Conservation (phyloP, 768 basidiomycete genomes). For the Tubosaeta sp. region DNA sequence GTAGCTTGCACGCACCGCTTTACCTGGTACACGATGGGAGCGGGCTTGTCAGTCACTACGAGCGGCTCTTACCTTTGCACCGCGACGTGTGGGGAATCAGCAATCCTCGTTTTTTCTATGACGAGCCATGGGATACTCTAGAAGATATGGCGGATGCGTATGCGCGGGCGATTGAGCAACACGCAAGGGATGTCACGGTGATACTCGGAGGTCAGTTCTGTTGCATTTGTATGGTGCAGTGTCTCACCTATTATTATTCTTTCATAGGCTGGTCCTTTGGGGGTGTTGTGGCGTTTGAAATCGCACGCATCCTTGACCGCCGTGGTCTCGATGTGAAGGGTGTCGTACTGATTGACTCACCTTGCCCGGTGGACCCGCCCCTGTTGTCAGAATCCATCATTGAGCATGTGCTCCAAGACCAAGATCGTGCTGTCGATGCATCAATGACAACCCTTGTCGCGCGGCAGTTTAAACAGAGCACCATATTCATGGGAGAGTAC, state of each 20-base stretch:
- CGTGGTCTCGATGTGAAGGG: conserved; percentile 47
- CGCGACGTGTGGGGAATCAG: conserved; percentile 59
- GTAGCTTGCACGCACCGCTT: conserved; percentile 36
- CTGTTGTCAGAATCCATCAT: conserved; percentile 53
- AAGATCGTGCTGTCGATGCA: conserved; percentile 24
- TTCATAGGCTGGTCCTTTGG: conserved; percentile 74
- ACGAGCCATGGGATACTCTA: conserved; percentile 45
- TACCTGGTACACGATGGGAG: conserved; percentile 74
- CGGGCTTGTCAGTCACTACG: conserved; percentile 52
- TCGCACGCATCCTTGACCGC: conserved; percentile 43
- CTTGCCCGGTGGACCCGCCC: conserved; percentile 49
- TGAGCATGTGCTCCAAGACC: conserved; percentile 38
- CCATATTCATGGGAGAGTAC: conserved; percentile 46
- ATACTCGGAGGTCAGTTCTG: conserved; percentile 53
- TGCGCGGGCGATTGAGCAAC: conserved; percentile 35
- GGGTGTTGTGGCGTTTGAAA: conserved; percentile 66
- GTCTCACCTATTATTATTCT: not conserved
- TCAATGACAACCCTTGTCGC: conserved; percentile 36
- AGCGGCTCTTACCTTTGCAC: conserved; percentile 41
- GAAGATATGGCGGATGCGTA: conserved; percentile 53
- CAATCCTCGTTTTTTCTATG: conserved; percentile 48
- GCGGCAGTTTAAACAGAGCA: conserved; percentile 47
- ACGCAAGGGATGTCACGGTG: conserved; percentile 34
- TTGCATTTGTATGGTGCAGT: not conserved
- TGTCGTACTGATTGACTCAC: conserved; percentile 64